Conservation (phyloP, 768 basidiomycete genomes). For the Calocybe indica region DNA sequence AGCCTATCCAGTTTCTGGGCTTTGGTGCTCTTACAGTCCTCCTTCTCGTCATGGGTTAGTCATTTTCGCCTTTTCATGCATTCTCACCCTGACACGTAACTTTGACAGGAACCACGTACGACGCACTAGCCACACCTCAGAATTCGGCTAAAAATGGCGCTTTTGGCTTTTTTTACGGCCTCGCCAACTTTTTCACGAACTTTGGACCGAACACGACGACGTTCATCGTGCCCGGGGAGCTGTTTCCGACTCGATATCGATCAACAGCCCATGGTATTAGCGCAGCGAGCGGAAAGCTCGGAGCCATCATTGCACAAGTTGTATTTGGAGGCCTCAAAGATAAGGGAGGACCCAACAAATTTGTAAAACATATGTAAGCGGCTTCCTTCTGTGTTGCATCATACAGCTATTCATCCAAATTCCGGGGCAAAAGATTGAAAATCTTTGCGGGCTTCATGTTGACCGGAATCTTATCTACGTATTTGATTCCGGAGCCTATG, state of each 20-base stretch:
- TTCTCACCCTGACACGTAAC: background rate
- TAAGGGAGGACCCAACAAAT: conserved; percentile 38
- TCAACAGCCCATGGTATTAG: conserved; percentile 60
- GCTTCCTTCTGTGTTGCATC: background rate
- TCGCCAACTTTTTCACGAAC: conserved; percentile 65
- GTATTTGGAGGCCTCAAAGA: conserved; percentile 43
- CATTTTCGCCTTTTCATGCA: background rate
- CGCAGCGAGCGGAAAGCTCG: conserved; percentile 57
- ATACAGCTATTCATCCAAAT: background rate
- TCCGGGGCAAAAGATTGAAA: conserved; percentile 31
- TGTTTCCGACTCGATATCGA: conserved; percentile 64
- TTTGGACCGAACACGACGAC: conserved; percentile 61
- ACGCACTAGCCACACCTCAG: conserved; percentile 27
- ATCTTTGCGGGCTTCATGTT: conserved; percentile 63
- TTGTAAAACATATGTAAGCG: conserved; percentile 41
- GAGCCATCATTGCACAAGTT: conserved; percentile 57
- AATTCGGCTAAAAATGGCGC: conserved; percentile 19
- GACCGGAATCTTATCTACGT: conserved; percentile 54
- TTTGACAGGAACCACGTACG: conserved; percentile 38
- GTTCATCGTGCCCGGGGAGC: conserved; percentile 58
- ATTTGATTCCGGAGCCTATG: conserved; percentile 57
- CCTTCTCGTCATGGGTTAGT: conserved; percentile 65
- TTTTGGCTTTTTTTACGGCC: conserved; percentile 56
- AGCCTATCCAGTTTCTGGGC: conserved; percentile 77
- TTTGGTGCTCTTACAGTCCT: conserved; percentile 61